Conservation (phyloP, 2,329 filamentous ascomycete genomes). For the Cryoendolithus antarcticus region DNA sequence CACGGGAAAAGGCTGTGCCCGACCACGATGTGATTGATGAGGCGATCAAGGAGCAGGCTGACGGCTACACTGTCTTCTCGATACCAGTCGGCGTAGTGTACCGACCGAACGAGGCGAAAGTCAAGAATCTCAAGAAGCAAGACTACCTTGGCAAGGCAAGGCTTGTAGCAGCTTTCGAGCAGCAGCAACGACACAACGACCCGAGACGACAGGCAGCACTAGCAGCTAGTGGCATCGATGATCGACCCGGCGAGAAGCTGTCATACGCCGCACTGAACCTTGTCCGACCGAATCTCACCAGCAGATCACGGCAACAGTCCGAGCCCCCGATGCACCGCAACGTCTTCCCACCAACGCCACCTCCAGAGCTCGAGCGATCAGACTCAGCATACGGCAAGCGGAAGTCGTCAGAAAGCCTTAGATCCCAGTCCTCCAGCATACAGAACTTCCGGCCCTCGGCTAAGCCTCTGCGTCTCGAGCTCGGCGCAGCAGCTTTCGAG, state of each 20-base stretch:
- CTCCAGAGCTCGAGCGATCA: constrained; percentile 63
- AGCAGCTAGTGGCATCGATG: constrained; percentile 51
- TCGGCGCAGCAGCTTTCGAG: constrained; percentile 37
- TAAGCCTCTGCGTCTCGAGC: constrained; percentile 36
- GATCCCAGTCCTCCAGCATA: constrained; percentile 26
- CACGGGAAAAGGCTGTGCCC: constrained; percentile 89
- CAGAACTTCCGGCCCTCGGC: constrained; percentile 30
- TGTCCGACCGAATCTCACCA: constrained; percentile 72
- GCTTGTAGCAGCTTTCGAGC: constrained; percentile 58
- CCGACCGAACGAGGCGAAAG: constrained; percentile 91
- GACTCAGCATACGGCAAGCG: constrained; percentile 14
- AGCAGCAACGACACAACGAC: constrained; percentile 12
- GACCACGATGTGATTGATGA: constrained; percentile 98
- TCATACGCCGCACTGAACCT: constrained; percentile 89
- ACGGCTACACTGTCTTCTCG: constrained; percentile 98
- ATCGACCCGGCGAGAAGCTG: constrained; percentile 69
- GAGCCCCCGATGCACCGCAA: constrained; percentile 69
- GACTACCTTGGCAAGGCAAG: constrained; percentile 93
- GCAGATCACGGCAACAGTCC: constrained; percentile 65
- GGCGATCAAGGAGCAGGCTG: constrained; percentile 82
- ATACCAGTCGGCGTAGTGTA: constrained; percentile 95
- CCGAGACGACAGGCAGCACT: constrained; percentile 19
- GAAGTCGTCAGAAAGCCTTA: constrained; percentile 32
- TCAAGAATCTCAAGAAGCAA: constrained; percentile 94
- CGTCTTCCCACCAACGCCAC: constrained; percentile 91